Conservation (phyloP, 2,329 filamentous ascomycete genomes). For the Hymenoscyphus albidus region DNA sequence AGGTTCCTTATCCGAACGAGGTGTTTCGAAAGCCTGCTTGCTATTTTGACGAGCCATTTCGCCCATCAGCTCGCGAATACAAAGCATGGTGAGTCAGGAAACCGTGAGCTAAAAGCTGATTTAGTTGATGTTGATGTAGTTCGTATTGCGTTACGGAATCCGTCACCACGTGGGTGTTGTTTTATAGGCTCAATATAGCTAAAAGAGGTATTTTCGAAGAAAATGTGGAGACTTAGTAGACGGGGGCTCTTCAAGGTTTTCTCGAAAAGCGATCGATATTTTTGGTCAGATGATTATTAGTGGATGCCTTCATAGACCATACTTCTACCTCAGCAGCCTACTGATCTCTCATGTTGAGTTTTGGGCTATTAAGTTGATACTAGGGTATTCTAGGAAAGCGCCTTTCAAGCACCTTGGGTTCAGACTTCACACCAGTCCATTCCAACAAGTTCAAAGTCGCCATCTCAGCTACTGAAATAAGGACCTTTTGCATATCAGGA, state of each 20-base stretch:
- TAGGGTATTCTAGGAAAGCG: neutral
- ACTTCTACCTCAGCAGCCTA: neutral
- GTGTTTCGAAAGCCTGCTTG: neutral
- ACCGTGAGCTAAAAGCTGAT: neutral
- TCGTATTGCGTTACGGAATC: neutral
- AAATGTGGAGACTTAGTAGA: neutral
- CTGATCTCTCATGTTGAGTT: neutral
- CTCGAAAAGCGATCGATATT: neutral
- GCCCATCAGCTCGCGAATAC: neutral
- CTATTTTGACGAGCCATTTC: neutral
- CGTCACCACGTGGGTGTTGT: neutral
- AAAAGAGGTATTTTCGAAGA: neutral
- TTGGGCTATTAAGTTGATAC: neutral
- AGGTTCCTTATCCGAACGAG: no score
- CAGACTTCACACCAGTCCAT: no score
- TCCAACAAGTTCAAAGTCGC: no score
- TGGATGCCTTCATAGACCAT: neutral
- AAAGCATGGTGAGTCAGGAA: neutral
- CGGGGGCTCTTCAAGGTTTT: neutral
- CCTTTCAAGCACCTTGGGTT: neutral
- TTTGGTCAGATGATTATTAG: neutral
- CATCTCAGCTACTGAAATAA: no score
- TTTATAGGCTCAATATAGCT: no score
- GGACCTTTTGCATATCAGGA: no score
- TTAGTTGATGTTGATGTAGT: constrained; percentile 1